Evolutionary conservation across 805 yeast genomes (phyloP), one percentile per base, ranked within the genome.

Genomic region (Pichia cabralensis): DNA sequence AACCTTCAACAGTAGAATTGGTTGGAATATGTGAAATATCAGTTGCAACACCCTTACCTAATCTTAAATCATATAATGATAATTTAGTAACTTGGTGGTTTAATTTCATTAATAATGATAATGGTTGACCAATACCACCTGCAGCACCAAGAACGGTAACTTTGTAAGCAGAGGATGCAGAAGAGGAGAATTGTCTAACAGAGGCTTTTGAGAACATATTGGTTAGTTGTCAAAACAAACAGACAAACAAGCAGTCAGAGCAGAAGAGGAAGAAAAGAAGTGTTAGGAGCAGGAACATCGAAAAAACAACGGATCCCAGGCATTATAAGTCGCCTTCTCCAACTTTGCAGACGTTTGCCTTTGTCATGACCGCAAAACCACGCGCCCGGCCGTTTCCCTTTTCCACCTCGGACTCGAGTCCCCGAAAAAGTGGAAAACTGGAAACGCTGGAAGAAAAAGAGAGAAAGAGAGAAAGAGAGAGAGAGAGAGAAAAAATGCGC

Each of bases 41-140:
- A 38, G 97, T 88, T 46, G 96, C 96, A 42, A 88, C 96, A 69
- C 97, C 97, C 48, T 86, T 85, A 42, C 95, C 94, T 52, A 92
- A 85, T 60, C 77, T 76, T 56, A 88, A 70, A 64, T 88, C 97
- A 69, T 82, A 88, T 38, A 88, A 68, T 41, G 92, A 74, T 58
- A 88, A 70, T 48, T 79, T 80, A 34, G 94, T 80, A 43, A 88
- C 95, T 64, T 82, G 77, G 63, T 72, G 80, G 76, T 85, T 84
- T 56, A 81, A 71, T 69, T 89, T 88, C 67, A 88, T 62, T 56
- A 89, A 71, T 41, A 83, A 66, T 31, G 89, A 81, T 48, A 81
- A 63, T 42, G 94, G 94, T 65, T 80, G 89, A 46, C 97, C 97
- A 61, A 88, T 89, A 63, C 97, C 97, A 67, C 97, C 92, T 45